Evolutionary conservation across 805 yeast species (phyloP), one percentile per base, ranked within the genome.

Genomic region (Sugiyamaella floridensis): DNA sequence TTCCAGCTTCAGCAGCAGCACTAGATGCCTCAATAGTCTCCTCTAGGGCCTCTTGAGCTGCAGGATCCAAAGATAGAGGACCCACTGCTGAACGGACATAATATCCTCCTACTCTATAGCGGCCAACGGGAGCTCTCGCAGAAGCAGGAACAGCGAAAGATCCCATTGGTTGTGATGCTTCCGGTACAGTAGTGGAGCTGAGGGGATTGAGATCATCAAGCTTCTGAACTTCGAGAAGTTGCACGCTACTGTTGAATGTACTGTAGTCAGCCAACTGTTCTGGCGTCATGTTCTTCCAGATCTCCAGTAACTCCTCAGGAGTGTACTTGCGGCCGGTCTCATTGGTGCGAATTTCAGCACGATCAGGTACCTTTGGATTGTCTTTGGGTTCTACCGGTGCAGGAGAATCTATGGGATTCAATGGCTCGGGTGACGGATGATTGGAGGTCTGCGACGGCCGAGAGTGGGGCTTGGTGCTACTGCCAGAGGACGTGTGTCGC

Each of bases 301-400:
- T 75, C 19, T 74, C 68, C 54, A 82, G 72, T 57, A 82, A 74
- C 58, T 82, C 81, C 28, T 75, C 73, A 65, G 80, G 68, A 6
- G 79, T 60, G 59, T 82, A 81, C 26, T 67, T 67, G 53, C 68
- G 67, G 34, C 81, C 73, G 14, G 68, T 72, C 22, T 66, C 66
- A 57, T 75, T 77, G 34, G 43, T 55, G 3, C 44, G 55, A 12
- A 51, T 43, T 11, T 37, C 28, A 26, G 37, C 37, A 32, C 37
- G 37, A 10, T n/a, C n/a, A n/a, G n/a, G n/a, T 3, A 10, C 37
- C n/a, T 32, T 14, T 11, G 37, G n/a, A 14, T 48, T 19, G 16
- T 20, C 40, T 20, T 28, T 28, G 19, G 45, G 32, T 20, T 46
- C 53, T 7, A n/a, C 40, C 48, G 42, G 44, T 18, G 32, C 42